Conservation (phyloP, 2,329 filamentous ascomycete genomes). For the Penicillium fuscoglaucum region DNA sequence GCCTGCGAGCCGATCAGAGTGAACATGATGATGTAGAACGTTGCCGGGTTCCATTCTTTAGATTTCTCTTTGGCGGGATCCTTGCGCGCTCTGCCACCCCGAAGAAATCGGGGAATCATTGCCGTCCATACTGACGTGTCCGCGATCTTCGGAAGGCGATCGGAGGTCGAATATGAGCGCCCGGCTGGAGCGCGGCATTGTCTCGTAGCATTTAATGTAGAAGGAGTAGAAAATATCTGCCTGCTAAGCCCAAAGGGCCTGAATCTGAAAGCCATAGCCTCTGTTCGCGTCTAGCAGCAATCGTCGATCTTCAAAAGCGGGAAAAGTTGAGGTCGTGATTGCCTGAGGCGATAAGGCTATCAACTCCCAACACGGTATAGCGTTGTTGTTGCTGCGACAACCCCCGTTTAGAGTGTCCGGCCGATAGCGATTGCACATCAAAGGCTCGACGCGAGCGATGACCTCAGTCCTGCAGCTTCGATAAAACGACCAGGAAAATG, state of each 20-base stretch:
- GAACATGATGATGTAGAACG: constrained; percentile 79
- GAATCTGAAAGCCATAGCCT: constrained; percentile 20
- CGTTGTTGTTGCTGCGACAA: constrained; percentile 35
- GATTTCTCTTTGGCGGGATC: constrained; percentile 44
- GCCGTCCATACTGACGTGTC: constrained; percentile 67
- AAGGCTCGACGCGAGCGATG: constrained; percentile 17
- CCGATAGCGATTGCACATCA: constrained; percentile 27
- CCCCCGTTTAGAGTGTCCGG: constrained; percentile 20
- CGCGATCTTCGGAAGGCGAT: constrained; percentile 46
- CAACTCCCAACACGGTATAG: constrained; percentile 22
- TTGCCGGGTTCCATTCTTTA: constrained; percentile 76
- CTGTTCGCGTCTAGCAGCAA: constrained; percentile 11
- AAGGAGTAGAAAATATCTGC: constrained; percentile 2
- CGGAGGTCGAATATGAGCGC: constrained; percentile 24
- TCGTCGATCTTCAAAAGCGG: constrained; percentile 1
- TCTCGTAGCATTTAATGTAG: constrained; percentile 3
- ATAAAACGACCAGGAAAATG: constrained; percentile 24
- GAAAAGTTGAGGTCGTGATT: constrained; percentile 10
- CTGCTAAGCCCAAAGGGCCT: constrained; percentile 16
- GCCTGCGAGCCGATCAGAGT: constrained; percentile 91
- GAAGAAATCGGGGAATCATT: constrained; percentile 62
- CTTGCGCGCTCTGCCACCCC: constrained; percentile 37
- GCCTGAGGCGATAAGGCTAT: constrained; percentile 19
- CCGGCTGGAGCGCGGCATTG: constrained; percentile 7
- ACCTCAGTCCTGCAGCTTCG: constrained; percentile 18